Conservation (phyloP, 768 basidiomycete species). For the Butyriboletus loyo region DNA sequence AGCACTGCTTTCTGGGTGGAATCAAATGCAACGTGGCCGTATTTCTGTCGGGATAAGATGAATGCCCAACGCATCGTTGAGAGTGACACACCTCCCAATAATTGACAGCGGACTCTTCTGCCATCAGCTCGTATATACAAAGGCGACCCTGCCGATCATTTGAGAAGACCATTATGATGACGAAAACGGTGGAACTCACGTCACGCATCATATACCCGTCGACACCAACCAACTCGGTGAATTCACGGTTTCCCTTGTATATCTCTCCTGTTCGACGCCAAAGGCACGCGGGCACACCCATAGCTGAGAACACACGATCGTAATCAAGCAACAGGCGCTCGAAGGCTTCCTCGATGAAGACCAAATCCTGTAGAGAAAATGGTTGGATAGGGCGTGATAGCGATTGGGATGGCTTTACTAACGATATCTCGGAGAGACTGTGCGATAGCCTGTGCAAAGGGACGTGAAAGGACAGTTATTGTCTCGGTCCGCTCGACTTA, state of each 20-base stretch:
- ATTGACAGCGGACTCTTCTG: constrained; percentile 93
- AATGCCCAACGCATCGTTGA: background rate
- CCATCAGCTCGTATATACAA: constrained; percentile 98
- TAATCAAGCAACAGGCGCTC: constrained; percentile 94
- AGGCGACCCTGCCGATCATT: constrained; percentile 61
- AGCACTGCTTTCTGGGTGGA: constrained; percentile 90
- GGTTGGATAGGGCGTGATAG: background rate
- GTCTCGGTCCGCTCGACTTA: constrained; percentile 31
- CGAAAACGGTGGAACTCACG: constrained; percentile 39
- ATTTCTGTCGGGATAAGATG: constrained; percentile 60
- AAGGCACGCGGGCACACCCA: constrained; percentile 95
- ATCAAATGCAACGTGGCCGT: constrained; percentile 90
- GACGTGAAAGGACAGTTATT: background rate
- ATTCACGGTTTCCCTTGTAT: constrained; percentile 97
- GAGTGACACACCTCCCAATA: constrained; percentile 82
- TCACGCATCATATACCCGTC: constrained; percentile 89
- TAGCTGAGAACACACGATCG: constrained; percentile 89
- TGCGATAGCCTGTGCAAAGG: constrained; percentile 57
- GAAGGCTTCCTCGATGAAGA: constrained; percentile 97
- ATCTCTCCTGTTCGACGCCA: constrained; percentile 98
- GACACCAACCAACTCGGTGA: constrained; percentile 85
- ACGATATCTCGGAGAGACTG: constrained; percentile 84
- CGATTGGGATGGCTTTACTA: constrained; percentile 14
- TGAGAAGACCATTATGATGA: background rate
- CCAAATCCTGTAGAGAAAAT: constrained; percentile 61